Evolutionary conservation across 176 grass and related monocot genomes (phyloP).

Genomic region (Oryza australiensis): DNA sequence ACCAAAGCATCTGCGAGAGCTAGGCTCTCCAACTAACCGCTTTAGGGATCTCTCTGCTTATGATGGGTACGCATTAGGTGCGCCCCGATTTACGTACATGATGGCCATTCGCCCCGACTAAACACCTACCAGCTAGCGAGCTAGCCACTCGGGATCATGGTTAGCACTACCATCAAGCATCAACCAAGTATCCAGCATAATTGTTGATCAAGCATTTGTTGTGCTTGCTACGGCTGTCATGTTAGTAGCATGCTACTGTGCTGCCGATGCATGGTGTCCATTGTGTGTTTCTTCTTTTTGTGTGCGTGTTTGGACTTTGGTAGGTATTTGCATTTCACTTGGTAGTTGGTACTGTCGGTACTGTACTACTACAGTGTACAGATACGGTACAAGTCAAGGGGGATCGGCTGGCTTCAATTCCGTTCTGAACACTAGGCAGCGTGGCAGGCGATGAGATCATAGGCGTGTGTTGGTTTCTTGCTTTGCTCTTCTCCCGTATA

Average conservation of each 20-base stretch:
- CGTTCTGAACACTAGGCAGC: background rate
- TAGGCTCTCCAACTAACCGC: conserved; percentile 27
- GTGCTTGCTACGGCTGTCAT: background rate
- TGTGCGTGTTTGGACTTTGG: background rate
- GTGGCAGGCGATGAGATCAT: background rate
- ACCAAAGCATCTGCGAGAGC: background rate
- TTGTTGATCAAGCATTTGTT: conserved; percentile 16
- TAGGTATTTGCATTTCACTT: background rate
- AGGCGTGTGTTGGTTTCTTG: background rate
- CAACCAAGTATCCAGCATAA: background rate
- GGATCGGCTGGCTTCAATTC: background rate
- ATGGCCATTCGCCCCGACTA: conserved; percentile 29
- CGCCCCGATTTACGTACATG: conserved; percentile 6
- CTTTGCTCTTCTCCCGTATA: background rate
- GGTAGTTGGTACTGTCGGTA: background rate
- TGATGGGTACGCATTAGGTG: conserved; percentile 32
- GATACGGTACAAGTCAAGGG: background rate
- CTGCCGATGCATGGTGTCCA: background rate
- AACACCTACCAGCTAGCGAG: conserved; percentile 9
- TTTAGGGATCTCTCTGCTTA: conserved; percentile 25
- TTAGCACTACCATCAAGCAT: background rate
- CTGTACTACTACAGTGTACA: background rate
- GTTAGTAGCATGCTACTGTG: background rate
- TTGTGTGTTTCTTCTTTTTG: background rate
- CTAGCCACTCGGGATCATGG: background rate